Conservation (phyloP, 192 early-diverging fungal genomes). For the Diversispora epigaea region DNA sequence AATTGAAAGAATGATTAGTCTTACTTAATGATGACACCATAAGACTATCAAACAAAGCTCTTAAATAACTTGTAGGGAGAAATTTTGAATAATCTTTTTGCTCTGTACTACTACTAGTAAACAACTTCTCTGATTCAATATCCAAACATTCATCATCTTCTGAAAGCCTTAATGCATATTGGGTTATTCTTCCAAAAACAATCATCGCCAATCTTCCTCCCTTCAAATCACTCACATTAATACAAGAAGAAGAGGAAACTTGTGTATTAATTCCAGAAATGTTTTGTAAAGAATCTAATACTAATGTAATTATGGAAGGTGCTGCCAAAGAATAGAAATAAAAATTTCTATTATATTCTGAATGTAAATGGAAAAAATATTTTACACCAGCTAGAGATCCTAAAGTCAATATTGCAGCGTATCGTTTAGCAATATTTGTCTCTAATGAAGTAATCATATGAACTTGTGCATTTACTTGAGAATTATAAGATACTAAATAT, state of each 20-base stretch:
- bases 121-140: neutral
- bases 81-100: conserved; percentile 52
- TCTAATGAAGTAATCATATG: conserved; percentile 22
- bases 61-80: conserved; percentile 50
- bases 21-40: neutral
- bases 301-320: neutral
- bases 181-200: conserved; percentile 39
- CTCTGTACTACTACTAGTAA: conserved; percentile 48
- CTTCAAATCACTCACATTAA: conserved; percentile 46
- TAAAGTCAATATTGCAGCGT: conserved; percentile 33
- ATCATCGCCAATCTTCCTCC: conserved; percentile 50
- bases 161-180: conserved; percentile 18
- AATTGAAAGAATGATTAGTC: neutral
- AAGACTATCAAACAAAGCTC: conserved; percentile 48
- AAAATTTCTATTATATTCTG: conserved; percentile 10
- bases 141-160: neutral
- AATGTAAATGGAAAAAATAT: conserved; percentile 1
- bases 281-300: conserved; percentile 29
- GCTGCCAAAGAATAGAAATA: conserved; percentile 13
- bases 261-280: conserved; percentile 32
- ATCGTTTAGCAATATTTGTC: conserved; percentile 24
- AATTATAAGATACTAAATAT: conserved; percentile 18
- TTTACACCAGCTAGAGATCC: conserved; percentile 37
- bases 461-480: conserved; percentile 20
- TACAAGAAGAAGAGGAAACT: neutral